phyloP scores from a whole-genome alignment of 139 green algal genomes.

The Yamagishiella unicocca region DNA sequence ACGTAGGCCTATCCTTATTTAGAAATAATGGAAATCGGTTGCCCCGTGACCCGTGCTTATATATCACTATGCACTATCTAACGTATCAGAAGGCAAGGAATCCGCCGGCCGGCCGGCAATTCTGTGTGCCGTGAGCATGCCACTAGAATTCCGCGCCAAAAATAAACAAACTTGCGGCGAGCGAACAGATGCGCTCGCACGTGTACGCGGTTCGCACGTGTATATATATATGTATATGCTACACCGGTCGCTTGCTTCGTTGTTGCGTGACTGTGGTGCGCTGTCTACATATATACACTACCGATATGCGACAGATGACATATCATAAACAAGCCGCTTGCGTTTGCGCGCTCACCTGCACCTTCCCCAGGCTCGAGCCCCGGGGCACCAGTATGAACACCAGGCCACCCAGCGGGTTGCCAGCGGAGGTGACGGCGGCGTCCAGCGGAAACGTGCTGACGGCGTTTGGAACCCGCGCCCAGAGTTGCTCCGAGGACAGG shows the following conservation, averaged over 20 bases:
- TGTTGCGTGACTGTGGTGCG: background rate
- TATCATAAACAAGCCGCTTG: too few species aligned
- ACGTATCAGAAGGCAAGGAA: too few species aligned
- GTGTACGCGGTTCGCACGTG: too few species aligned
- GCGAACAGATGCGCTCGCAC: background rate
- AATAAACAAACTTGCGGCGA: background rate
- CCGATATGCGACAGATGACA: too few species aligned
- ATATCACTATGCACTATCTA: too few species aligned
- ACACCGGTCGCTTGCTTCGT: too few species aligned
- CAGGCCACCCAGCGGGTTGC: slow-evolving; percentile 33
- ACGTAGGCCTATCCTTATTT: background rate
- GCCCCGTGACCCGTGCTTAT: too few species aligned
- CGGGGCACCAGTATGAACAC: background rate
- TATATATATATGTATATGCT: too few species aligned
- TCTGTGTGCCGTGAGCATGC: background rate
- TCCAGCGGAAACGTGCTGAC: background rate
- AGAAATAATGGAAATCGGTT: too few species aligned
- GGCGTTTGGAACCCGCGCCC: background rate
- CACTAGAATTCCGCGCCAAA: too few species aligned
- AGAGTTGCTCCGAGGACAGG: background rate
- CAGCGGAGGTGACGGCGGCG: background rate
- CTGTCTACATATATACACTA: background rate
- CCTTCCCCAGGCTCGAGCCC: background rate
- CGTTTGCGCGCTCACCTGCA: background rate
- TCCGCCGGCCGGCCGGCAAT: too few species aligned